Evolutionary conservation across 1,284 basidiomycete species (phyloP).

Genomic region (Boletus sp.): DNA sequence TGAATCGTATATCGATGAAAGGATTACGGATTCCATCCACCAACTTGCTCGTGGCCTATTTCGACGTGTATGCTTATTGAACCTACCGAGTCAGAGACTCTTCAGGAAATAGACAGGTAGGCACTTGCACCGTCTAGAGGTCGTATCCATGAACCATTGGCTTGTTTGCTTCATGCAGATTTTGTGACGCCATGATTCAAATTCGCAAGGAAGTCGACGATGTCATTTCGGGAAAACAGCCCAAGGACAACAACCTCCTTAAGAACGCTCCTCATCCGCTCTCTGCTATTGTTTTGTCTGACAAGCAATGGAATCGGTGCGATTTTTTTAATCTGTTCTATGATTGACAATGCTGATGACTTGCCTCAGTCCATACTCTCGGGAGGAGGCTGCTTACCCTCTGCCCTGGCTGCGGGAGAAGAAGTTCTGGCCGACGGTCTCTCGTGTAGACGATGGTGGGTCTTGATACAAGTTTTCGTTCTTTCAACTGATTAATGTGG

Average conservation of each 20-base stretch:
- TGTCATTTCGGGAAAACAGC: slow-evolving; percentile 80
- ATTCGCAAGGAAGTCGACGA: slow-evolving; percentile 92
- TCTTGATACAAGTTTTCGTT: slow-evolving; percentile 8
- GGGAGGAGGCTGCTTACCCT: slow-evolving; percentile 83
- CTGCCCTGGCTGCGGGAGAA: slow-evolving; percentile 71
- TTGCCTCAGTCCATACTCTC: slow-evolving; percentile 66
- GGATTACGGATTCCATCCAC: slow-evolving; percentile 89
- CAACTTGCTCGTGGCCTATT: slow-evolving; percentile 92
- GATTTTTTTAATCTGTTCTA: slow-evolving; percentile 23
- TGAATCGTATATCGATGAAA: slow-evolving; percentile 29
- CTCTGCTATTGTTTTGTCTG: slow-evolving; percentile 63
- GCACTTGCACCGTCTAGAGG: slow-evolving; percentile 10
- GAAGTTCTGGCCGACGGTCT: slow-evolving; percentile 94
- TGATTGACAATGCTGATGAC: neutral
- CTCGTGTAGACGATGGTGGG: slow-evolving; percentile 86
- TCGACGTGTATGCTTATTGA: slow-evolving; percentile 94
- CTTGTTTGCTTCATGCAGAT: slow-evolving; percentile 42
- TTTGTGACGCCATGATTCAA: slow-evolving; percentile 95
- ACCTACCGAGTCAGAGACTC: slow-evolving; percentile 90
- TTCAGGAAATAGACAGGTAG: slow-evolving; percentile 84
- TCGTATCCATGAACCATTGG: neutral
- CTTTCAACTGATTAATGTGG: slow-evolving; percentile 3
- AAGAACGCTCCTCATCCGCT: slow-evolving; percentile 94
- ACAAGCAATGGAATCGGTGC: slow-evolving; percentile 80
- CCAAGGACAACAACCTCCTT: slow-evolving; percentile 84